phyloP scores from a whole-genome alignment of 2,329 filamentous ascomycete species.

The Westerdykella sp. region DNA sequence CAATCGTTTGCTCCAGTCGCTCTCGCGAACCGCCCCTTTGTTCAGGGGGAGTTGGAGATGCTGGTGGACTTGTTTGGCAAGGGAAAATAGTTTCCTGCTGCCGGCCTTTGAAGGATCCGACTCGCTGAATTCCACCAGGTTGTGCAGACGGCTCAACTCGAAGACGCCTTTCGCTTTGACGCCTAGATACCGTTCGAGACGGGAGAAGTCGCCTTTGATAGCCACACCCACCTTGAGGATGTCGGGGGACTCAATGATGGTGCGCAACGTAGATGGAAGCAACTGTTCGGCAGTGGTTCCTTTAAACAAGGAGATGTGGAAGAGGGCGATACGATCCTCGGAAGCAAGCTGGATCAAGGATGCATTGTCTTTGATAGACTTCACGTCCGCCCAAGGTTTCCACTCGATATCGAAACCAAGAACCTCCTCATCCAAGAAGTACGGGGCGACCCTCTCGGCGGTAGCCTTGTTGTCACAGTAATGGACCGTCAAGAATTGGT shows the following conservation, averaged over 20 bases:
- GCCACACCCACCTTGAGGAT: conserved; percentile 72
- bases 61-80: conserved; percentile 66
- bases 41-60: conserved; percentile 67
- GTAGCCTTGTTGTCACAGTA: conserved; percentile 66
- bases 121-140: conserved; percentile 50
- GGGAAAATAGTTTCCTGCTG: conserved; percentile 51
- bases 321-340: conserved; percentile 68
- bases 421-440: conserved; percentile 63
- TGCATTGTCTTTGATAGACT: conserved; percentile 69
- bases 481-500: conserved; percentile 59
- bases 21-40: conserved; percentile 71
- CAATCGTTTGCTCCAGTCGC: conserved; percentile 66
- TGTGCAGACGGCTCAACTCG: conserved; percentile 79
- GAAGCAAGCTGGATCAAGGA: conserved; percentile 80
- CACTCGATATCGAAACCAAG: conserved; percentile 91
- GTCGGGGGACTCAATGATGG: conserved; percentile 63
- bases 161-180: conserved; percentile 63
- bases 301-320: conserved; percentile 59
- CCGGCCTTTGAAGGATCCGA: conserved; percentile 55
- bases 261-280: conserved; percentile 61
- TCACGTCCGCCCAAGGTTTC: conserved; percentile 43
- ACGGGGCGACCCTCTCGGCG: conserved; percentile 60
- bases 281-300: conserved; percentile 47
- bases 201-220: conserved; percentile 58
- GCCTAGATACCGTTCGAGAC: conserved; percentile 55